Base-by-base conservation (phyloP, 2,329 filamentous ascomycete genomes). In the Sclerotinia borealis region DNA sequence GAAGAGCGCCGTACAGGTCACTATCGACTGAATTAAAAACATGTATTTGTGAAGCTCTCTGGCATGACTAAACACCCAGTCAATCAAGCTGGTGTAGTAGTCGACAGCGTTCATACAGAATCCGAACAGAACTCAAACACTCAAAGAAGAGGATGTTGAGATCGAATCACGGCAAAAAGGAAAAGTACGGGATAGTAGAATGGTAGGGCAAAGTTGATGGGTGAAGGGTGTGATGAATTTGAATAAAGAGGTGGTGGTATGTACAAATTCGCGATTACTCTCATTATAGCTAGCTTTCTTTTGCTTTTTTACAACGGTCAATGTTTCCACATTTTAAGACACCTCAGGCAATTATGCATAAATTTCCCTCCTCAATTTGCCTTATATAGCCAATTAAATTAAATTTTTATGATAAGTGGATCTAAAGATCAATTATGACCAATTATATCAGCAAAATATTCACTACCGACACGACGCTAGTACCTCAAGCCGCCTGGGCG, bases 31-130 rank as follows among this genome's bases (percentile, higher is more conserved):
- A 47, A 75, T 65, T 45, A 72, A 64, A 66, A 72, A 71, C 72
- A 74, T 75, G 59, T 73, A 68, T 52, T 65, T 61, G 51, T 56
- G 50, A 34, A 63, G 55, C 31, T 71, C 70, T 45, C 67, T 71
- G 68, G 70, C 74, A 75, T 75, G 69, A 64, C 70, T 68, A 67
- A 71, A 66, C 58, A 72, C 58, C 73, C 72, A 74, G 66, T 70
- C 70, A 65, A 72, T 64, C 66, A 71, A 66, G 67, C 70, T 68
- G 65, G 63, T 48, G 66, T 71, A 74, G 63, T 69, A 72, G 34
- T 69, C 69, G 66, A 69, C 59, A 66, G 73, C 72, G 68, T 74
- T 74, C 74, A 75, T 75, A 67, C 72, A 72, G 67, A 62, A 52
- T 60, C 41, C 60, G 60, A 39, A 47, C 15, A 29, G 43, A 56